Conservation (phyloP, 2,329 filamentous ascomycete genomes). For the Westerdykella sp. region DNA sequence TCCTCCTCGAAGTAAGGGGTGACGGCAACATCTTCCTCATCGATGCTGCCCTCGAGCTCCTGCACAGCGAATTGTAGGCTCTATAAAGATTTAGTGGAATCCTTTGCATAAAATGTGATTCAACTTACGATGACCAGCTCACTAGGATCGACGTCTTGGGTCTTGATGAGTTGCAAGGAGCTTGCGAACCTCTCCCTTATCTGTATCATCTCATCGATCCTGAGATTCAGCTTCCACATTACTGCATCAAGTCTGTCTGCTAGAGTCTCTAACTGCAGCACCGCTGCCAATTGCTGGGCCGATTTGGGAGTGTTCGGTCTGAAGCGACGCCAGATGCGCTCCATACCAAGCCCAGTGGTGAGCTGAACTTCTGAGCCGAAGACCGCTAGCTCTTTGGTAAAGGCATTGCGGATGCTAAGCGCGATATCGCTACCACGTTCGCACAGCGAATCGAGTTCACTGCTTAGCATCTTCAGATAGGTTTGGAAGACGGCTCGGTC, state of each 20-base stretch:
- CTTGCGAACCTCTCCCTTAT: conserved; percentile 31
- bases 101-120: conserved; percentile 49
- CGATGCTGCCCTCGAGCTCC: conserved; percentile 25
- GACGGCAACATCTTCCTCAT: conserved; percentile 19
- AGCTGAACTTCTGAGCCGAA: conserved; percentile 68
- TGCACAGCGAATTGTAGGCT: conserved; percentile 23
- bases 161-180: conserved; percentile 27
- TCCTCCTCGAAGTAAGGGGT: conserved; percentile 34
- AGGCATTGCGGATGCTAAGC: conserved; percentile 19
- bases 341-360: conserved; percentile 72
- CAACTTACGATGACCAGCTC: conserved; percentile 22
- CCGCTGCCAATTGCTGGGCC: conserved; percentile 31
- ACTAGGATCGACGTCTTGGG: conserved; percentile 22
- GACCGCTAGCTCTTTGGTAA: conserved; percentile 23
- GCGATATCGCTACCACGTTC: conserved; percentile 12
- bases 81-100: not conserved
- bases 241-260: conserved; percentile 42
- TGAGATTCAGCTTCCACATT: conserved; percentile 32
- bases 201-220: conserved; percentile 30
- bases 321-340: conserved; percentile 67
- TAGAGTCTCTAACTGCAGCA: conserved; percentile 41
- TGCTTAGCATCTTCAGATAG: conserved; percentile 40
- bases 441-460: conserved; percentile 7
- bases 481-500: conserved; percentile 51
- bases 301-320: conserved; percentile 52